Conservation (phyloP, 305 asterid species). For the Stenogyne calaminthoides region DNA sequence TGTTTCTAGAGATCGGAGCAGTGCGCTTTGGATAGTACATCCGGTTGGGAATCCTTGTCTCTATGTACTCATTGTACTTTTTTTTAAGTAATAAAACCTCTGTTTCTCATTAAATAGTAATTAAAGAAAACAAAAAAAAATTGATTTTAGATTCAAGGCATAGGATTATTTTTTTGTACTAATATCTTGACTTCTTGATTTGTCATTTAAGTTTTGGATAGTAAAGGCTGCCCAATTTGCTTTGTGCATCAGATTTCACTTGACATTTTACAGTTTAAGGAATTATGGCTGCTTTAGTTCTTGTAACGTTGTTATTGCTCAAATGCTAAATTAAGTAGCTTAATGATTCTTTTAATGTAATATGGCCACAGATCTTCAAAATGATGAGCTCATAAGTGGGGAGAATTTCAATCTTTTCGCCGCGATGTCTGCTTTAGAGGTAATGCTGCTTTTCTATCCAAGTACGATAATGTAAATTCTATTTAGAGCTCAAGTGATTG, state of each 20-base stretch:
- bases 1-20: background rate
- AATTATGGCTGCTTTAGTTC: slow-evolving; percentile 15
- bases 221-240: slow-evolving; percentile 13
- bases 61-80: background rate
- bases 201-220: background rate
- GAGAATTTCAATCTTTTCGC: slow-evolving; percentile 91
- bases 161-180: background rate
- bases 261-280: background rate
- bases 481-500: slow-evolving; percentile 18
- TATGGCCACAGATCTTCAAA: slow-evolving; percentile 72
- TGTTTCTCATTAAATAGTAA: background rate
- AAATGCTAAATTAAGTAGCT: background rate
- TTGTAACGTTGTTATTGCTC: slow-evolving; percentile 14
- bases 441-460: slow-evolving; percentile 39
- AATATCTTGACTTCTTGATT: too few relatives aligned
- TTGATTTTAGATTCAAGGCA: slow-evolving; percentile 3
- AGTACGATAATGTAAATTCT: slow-evolving; percentile 18
- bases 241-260: slow-evolving; percentile 10
- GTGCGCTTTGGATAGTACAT: background rate
- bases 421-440: slow-evolving; percentile 99
- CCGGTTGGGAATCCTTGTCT: background rate
- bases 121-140: background rate
- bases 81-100: background rate
- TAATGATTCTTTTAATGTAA: slow-evolving; percentile 26
- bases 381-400: slow-evolving; percentile 86